Evolutionary conservation across 495 filamentous ascomycete genomes (phyloP), one percentile per base, ranked within the genome.

Genomic region (Rostrohypoxylon terebratum): DNA sequence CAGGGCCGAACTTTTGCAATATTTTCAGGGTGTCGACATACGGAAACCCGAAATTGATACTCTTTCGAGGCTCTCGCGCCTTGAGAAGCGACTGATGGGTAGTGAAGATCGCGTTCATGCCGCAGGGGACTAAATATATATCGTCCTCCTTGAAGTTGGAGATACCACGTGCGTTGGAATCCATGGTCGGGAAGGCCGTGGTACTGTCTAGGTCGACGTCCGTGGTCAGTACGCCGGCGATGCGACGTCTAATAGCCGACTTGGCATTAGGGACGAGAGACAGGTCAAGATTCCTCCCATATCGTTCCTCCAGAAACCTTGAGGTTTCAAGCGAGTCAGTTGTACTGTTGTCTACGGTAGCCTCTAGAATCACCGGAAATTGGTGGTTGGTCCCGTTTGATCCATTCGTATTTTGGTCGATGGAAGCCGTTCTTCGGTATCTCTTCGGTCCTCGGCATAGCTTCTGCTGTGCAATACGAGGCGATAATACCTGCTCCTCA

Each of bases 1-100:
- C 95, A 0, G 95, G 93, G 0, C 95, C 95, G 82, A 96, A 99
- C 79, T 97, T 98, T 75, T 98, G 81, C 20, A 98, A 84, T 23
- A 97, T 92, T 77, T 99, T 99, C 36, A 99, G 86, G 0, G 96
- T 98, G 79, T 98, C 96, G 47, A 97, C 91, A 71, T 99, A 99
- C 3, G 96, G 94, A 71, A 98, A 99, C 4, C 91, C 93, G 76
- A 88, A 93, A 68, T 88, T 90, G 70, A 94, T 85, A 73, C 91
- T 93, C 79, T 92, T 91, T 66, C 84, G 75, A 23, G 74, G 80
- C 10, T 87, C 89, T 47, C 88, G 85, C 3, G 86, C 83, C 63
- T 81, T 81, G 66, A 96, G 79, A 18, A 97, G 78, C 31, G 85
- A 86, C 59, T 90, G 90, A 79, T 98, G 96, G 0, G 91, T 85